Conservation (phyloP, 2,329 filamentous ascomycete species). For the Talaromyces marneffei region DNA sequence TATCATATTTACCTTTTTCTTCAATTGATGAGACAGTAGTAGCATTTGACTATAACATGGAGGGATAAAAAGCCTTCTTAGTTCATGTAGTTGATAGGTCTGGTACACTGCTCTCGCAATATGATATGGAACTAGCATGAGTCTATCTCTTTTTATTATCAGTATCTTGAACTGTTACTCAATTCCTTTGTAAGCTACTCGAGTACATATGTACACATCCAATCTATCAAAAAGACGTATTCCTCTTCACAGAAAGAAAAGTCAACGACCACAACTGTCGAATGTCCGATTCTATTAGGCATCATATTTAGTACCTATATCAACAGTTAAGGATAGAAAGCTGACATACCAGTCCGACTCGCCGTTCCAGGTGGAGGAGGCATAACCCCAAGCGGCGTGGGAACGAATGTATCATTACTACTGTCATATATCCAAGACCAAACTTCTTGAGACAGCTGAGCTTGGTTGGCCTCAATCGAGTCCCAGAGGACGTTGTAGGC, state of each 20-base stretch:
- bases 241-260: slow-evolving; percentile 50
- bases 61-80: too few relatives aligned
- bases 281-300: slow-evolving; percentile 47
- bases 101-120: too few relatives aligned
- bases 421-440: slow-evolving; percentile 56
- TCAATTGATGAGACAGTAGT: too few relatives aligned
- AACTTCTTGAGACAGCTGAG: slow-evolving; percentile 52
- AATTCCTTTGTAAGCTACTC: not conserved
- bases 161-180: not conserved
- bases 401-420: slow-evolving; percentile 42
- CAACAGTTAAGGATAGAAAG: not conserved
- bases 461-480: slow-evolving; percentile 51
- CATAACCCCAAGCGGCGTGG: slow-evolving; percentile 48
- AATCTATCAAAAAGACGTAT: slow-evolving; percentile 21
- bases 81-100: too few relatives aligned
- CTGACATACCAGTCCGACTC: slow-evolving; percentile 30
- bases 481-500: slow-evolving; percentile 60
- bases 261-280: slow-evolving; percentile 55
- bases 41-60: too few relatives aligned
- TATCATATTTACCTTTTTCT: too few relatives aligned
- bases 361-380: slow-evolving; percentile 42
- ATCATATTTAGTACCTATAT: not conserved
- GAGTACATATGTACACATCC: not conserved
- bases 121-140: not conserved
- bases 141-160: not conserved